Conservation (phyloP, 768 basidiomycete genomes). For the Podaxis rugospora region DNA sequence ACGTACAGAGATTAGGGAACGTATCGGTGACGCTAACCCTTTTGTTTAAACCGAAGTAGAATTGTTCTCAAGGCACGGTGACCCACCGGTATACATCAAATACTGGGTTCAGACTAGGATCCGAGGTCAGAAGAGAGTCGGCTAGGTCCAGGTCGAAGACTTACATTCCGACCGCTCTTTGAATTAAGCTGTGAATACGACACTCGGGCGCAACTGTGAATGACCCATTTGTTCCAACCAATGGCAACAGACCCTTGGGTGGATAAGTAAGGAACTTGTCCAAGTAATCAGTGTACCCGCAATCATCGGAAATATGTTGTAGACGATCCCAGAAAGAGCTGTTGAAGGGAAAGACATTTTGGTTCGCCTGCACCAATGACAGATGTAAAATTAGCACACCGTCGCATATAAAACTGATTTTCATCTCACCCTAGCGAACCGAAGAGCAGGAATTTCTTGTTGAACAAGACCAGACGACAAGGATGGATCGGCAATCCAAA, state of each 20-base stretch:
- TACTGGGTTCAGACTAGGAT: constrained; percentile 58
- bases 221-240: constrained; percentile 52
- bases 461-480: constrained; percentile 63
- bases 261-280: constrained; percentile 64
- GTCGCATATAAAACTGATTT: not conserved
- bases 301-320: constrained; percentile 45
- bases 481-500: constrained; percentile 67
- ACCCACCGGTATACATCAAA: constrained; percentile 63
- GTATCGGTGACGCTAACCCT: constrained; percentile 65
- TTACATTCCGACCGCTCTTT: constrained; percentile 44
- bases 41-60: not conserved
- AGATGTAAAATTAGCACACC: not conserved
- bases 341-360: constrained; percentile 58
- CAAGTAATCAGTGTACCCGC: constrained; percentile 61
- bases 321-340: constrained; percentile 49
- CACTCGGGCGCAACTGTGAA: constrained; percentile 37
- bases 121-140: not conserved
- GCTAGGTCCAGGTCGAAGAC: constrained; percentile 14
- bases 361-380: constrained; percentile 37
- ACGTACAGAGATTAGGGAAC: constrained; percentile 51
- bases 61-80: not conserved
- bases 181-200: constrained; percentile 56
- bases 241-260: constrained; percentile 57
- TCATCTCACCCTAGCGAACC: constrained; percentile 42
- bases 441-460: constrained; percentile 64